Conservation (phyloP, 164 flowering plant genomes). For the Annona squamosa region DNA sequence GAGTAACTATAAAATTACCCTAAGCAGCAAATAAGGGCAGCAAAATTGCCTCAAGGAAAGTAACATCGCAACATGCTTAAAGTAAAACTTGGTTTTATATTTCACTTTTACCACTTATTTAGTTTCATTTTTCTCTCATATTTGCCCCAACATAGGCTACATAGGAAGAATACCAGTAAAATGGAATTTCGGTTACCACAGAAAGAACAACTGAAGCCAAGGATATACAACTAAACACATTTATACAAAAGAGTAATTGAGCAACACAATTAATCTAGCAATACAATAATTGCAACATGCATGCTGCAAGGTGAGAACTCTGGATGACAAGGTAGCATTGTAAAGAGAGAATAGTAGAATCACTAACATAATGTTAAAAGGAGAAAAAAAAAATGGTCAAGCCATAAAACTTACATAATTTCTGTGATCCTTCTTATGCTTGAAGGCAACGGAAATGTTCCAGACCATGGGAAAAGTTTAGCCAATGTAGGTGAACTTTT, state of each 20-base stretch:
- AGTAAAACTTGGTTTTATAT: too few species aligned
- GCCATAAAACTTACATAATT: constrained; percentile 35
- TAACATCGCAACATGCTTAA: too few species aligned
- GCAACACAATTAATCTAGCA: neutral
- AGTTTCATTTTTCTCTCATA: too few species aligned
- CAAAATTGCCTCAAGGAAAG: too few species aligned
- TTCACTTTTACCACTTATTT: too few species aligned
- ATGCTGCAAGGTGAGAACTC: neutral
- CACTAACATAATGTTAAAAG: neutral
- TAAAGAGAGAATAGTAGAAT: neutral
- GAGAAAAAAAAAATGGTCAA: neutral
- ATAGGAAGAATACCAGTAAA: neutral
- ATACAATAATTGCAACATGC: neutral
- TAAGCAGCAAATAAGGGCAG: too few species aligned
- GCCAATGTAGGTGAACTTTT: constrained; percentile 65
- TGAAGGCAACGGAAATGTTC: constrained; percentile 85
- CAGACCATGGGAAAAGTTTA: constrained; percentile 77
- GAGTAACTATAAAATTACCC: too few species aligned
- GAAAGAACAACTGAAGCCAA: neutral
- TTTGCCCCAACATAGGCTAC: neutral
- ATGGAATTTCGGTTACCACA: neutral
- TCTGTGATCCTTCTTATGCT: constrained; percentile 55
- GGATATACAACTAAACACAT: neutral
- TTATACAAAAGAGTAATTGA: neutral
- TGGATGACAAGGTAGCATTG: neutral